These are phyloP conservation scores for Zalaria sp. DNA, from an alignment of 2,329 filamentous ascomycete species.

Conservation along the genomic window DNA sequence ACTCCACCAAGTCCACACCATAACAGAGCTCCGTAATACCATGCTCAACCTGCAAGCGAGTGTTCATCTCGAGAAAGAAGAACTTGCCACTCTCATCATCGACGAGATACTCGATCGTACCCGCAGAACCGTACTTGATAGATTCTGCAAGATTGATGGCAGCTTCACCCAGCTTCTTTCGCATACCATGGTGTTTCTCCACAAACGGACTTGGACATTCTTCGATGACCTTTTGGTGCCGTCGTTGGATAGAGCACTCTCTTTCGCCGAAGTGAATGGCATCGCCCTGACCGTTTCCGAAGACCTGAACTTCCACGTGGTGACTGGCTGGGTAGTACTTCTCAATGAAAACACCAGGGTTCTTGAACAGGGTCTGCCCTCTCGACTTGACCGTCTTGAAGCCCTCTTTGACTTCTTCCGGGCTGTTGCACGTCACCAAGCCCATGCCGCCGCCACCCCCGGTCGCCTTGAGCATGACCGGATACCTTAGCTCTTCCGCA, in stretches of 20 bases:
- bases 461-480: conserved; percentile 44
- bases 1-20: conserved; percentile 37
- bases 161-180: conserved; percentile 46
- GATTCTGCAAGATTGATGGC: conserved; percentile 52
- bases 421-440: conserved; percentile 57
- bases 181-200: conserved; percentile 37
- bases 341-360: conserved; percentile 74
- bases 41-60: conserved; percentile 44
- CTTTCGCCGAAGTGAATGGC: conserved; percentile 76
- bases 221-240: conserved; percentile 85
- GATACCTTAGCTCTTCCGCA: conserved; percentile 33
- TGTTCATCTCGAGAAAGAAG: conserved; percentile 51
- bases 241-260: conserved; percentile 74
- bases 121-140: conserved; percentile 63
- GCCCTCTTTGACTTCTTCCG: conserved; percentile 56
- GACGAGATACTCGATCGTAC: conserved; percentile 82
- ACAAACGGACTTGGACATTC: conserved; percentile 70
- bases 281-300: conserved; percentile 67
- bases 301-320: conserved; percentile 84
- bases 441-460: conserved; percentile 65
- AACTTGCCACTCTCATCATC: conserved; percentile 71
- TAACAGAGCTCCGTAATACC: conserved; percentile 44
- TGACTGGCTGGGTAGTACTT: conserved; percentile 65
- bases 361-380: conserved; percentile 66
- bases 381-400: conserved; percentile 49